phyloP scores from a whole-genome alignment of 495 filamentous ascomycete species.

The Penicillium maclennaniae region DNA sequence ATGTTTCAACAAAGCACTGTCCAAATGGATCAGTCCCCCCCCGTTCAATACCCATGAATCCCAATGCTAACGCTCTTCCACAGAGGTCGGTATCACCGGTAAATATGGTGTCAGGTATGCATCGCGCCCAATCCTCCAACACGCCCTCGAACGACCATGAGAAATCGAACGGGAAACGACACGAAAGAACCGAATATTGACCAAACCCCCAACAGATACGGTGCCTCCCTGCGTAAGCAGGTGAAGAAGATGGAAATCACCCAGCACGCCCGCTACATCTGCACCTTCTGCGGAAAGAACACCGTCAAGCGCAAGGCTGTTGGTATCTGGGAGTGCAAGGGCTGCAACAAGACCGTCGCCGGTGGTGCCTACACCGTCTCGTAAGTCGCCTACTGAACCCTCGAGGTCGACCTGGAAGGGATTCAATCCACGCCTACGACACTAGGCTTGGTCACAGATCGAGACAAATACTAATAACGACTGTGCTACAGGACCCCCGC shows the following conservation, averaged over 20 bases:
- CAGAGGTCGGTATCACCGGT: constrained; percentile 82
- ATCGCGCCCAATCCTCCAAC: constrained; percentile 22
- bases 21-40: background rate
- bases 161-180: constrained; percentile 18
- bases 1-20: constrained; percentile 23
- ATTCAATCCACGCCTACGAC: background rate
- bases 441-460: background rate
- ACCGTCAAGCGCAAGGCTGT: constrained; percentile 87
- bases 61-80: constrained; percentile 30
- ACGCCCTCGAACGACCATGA: constrained; percentile 24
- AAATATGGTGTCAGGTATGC: constrained; percentile 68
- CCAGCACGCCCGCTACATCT: constrained; percentile 86
- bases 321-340: constrained; percentile 95
- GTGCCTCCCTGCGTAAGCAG: constrained; percentile 99
- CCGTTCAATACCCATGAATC: constrained; percentile 1
- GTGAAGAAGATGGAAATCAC: constrained; percentile 99
- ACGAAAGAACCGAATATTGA: constrained; percentile 27
- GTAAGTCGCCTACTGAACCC: constrained; percentile 55
- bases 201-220: constrained; percentile 63
- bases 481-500: constrained; percentile 72
- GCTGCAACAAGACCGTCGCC: constrained; percentile 90
- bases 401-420: background rate
- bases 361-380: constrained; percentile 96
- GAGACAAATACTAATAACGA: constrained; percentile 17
- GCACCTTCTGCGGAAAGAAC: constrained; percentile 94